Evolutionary conservation across 345 rosid species (phyloP).

Genomic region (Noccaea bulbosa): DNA sequence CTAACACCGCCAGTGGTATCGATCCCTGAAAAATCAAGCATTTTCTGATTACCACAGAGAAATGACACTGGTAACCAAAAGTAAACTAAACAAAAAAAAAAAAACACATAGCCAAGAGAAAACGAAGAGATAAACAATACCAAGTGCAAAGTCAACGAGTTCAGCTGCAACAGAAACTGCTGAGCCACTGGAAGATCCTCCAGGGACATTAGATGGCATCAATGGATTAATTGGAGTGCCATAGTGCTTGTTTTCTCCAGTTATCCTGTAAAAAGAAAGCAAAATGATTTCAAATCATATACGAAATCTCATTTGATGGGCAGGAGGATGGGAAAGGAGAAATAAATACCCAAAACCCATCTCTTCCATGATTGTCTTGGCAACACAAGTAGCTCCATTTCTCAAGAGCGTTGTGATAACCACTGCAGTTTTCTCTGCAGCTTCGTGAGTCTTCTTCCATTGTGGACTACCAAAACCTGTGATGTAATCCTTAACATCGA

Average conservation of each 20-base stretch:
- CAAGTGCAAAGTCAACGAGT: constrained; percentile 87
- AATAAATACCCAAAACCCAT: constrained; percentile 75
- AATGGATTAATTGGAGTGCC: constrained; percentile 81
- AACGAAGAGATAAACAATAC: constrained; percentile 43
- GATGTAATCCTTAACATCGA: constrained; percentile 74
- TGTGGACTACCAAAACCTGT: constrained; percentile 88
- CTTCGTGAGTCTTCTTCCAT: constrained; percentile 78
- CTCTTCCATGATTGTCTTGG: constrained; percentile 85
- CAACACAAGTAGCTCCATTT: constrained; percentile 92
- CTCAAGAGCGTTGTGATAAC: constrained; percentile 70
- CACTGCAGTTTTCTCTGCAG: constrained; percentile 70
- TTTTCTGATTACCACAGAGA: constrained; percentile 9
- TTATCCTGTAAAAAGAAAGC: constrained; percentile 48
- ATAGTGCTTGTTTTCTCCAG: constrained; percentile 83
- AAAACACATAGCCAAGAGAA: background rate
- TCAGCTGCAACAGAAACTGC: constrained; percentile 89
- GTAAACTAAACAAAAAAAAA: background rate
- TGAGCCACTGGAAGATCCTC: constrained; percentile 97
- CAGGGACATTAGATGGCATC: constrained; percentile 70
- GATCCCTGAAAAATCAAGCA: constrained; percentile 55
- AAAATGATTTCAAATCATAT: background rate
- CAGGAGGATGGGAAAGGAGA: background rate
- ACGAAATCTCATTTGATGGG: background rate
- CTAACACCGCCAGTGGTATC: constrained; percentile 81
- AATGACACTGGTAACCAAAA: constrained; percentile 6